phyloP scores from a whole-genome alignment of 2,329 filamentous ascomycete genomes.

The Cryphonectria japonica region DNA sequence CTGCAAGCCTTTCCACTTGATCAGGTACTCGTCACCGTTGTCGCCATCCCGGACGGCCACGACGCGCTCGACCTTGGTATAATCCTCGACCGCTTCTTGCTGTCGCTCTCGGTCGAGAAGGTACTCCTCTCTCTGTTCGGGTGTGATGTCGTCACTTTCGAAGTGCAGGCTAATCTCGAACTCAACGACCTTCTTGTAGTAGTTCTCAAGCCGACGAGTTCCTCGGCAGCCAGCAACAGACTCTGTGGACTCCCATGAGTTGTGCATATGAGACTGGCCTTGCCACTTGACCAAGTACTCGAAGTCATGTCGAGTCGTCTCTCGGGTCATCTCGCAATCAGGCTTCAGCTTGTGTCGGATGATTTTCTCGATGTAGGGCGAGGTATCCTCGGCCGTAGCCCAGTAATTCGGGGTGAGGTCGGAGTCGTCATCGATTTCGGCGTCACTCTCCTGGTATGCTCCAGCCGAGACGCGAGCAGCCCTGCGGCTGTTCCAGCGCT shows the following conservation, averaged over 20 bases:
- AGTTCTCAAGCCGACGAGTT: slow-evolving; percentile 90
- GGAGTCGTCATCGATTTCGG: slow-evolving; percentile 67
- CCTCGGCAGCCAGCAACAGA: slow-evolving; percentile 78
- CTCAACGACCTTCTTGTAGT: slow-evolving; percentile 81
- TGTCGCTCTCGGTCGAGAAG: slow-evolving; percentile 93
- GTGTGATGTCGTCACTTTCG: slow-evolving; percentile 73
- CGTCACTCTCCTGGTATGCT: slow-evolving; percentile 68
- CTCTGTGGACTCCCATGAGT: slow-evolving; percentile 88
- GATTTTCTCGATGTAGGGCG: slow-evolving; percentile 87
- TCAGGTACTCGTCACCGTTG: slow-evolving; percentile 82
- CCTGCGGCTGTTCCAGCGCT: slow-evolving; percentile 88
- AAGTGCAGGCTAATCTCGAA: slow-evolving; percentile 78
- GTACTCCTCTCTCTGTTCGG: slow-evolving; percentile 90
- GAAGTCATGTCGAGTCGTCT: slow-evolving; percentile 73
- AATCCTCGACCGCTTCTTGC: slow-evolving; percentile 85
- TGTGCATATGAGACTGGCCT: slow-evolving; percentile 90
- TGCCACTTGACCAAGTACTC: slow-evolving; percentile 98
- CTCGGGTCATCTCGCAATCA: slow-evolving; percentile 61
- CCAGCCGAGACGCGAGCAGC: slow-evolving; percentile 72
- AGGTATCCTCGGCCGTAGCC: slow-evolving; percentile 70
- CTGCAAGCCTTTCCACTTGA: slow-evolving; percentile 95
- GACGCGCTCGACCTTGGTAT: slow-evolving; percentile 89
- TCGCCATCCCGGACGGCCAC: slow-evolving; percentile 83
- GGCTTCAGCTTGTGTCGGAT: slow-evolving; percentile 83
- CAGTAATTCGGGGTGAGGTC: slow-evolving; percentile 73